These are phyloP conservation scores for Talaromyces stipitatus DNA, from an alignment of 495 filamentous ascomycete species.

Conservation along the genomic window DNA sequence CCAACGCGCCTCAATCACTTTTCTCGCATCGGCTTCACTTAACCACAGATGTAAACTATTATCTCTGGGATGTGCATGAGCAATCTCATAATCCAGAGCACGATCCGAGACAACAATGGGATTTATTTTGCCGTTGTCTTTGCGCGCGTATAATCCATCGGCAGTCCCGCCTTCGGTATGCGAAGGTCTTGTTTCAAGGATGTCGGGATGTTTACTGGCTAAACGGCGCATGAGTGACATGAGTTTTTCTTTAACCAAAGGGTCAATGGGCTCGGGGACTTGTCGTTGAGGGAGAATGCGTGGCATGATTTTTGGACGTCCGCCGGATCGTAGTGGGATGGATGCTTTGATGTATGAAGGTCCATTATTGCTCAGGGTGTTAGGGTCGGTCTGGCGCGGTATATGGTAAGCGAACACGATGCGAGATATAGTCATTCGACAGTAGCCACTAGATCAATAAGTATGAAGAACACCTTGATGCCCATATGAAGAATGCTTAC, in stretches of 20 bases:
- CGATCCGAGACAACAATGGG: not conserved
- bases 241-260: not conserved
- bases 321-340: not conserved
- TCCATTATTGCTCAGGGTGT: not conserved
- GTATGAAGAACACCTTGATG: not conserved
- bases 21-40: constrained; percentile 1
- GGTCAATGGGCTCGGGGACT: not conserved
- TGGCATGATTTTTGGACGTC: not conserved
- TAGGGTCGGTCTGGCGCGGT: not conserved
- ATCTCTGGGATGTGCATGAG: not conserved
- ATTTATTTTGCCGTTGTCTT: not conserved
- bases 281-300: constrained; percentile 6
- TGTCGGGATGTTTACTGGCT: not conserved
- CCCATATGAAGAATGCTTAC: not conserved
- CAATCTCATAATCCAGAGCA: not conserved
- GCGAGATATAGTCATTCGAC: not conserved
- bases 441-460: constrained; percentile 3
- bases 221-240: not conserved
- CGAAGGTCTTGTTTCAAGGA: not conserved
- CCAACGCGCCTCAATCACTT: constrained; percentile 3
- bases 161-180: not conserved
- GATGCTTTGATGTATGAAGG: constrained; percentile 1
- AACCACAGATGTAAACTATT: constrained; percentile 3
- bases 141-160: constrained; percentile 1
- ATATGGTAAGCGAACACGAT: constrained; percentile 5